Base-by-base conservation (phyloP, 768 basidiomycete species). In the Termitomyces sp. region DNA sequence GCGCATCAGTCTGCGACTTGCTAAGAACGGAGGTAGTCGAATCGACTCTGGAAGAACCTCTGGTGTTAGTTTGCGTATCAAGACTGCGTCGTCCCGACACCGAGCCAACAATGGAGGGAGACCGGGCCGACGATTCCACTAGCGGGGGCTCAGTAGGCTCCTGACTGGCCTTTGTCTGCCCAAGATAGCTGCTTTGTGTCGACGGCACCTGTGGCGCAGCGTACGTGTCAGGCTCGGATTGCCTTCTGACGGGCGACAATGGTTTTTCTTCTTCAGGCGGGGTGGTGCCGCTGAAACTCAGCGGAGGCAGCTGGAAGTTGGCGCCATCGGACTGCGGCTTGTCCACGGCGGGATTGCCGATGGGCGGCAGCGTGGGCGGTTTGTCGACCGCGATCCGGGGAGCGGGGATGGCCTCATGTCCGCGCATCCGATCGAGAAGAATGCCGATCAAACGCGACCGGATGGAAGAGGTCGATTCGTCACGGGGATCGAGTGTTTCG, bases 381-480 rank as follows among this genome's bases (percentile, higher is more conserved):
- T 60, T 68, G 54, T 75, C 74, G 0, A 69, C 42, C 0, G 59
- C 56, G 31, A 60, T 61, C 53, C 66, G 36, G 38, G 67, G 56
- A 11, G 64, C 60, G 52, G 56, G 11, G 57, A 9, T 5, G 17
- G 25, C 62, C 50, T 73, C 71, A 42, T 70, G 66, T 50, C 73
- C 78, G 40, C 79, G 81, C 84, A 94, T 86, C 56, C 88, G 83
- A 42, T 85, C 80, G n/a, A 77, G 72, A 37, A 92, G 76, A 29
- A 92, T 81, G 49, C 79, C 78, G 62, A 86, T 78, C 57, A 94
- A 77, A 60, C 83, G 79, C 5, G 82, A 77, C 14, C 93, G 81
- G 64, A 90, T 81, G 9, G 77, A 74, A 4, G 91, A 88, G 6
- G 91, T 92, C n/a, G 83, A 82, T 65, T 92, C 89, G 55, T 91